phyloP scores from a whole-genome alignment of 441 rosid genomes.

The Pelargonium australe region DNA sequence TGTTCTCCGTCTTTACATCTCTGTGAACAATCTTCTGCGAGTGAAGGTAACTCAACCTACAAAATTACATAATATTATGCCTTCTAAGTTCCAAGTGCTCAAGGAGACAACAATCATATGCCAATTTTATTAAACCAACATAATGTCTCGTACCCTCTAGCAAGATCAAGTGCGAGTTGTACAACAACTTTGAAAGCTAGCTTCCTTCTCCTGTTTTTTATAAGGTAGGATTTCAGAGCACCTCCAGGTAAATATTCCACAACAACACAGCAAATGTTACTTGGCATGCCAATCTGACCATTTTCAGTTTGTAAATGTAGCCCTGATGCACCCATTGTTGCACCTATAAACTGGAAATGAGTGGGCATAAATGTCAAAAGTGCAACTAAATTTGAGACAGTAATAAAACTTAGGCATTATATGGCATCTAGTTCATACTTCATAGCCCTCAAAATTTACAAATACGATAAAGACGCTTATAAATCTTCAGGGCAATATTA shows the following conservation, averaged over 20 bases:
- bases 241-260: slow-evolving; percentile 96
- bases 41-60: slow-evolving; percentile 53
- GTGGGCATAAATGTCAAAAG: not conserved
- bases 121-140: no score
- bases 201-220: slow-evolving; percentile 80
- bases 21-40: slow-evolving; percentile 21
- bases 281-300: slow-evolving; percentile 80
- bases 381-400: slow-evolving; percentile 22
- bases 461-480: no score
- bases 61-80: slow-evolving; percentile 14
- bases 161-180: slow-evolving; percentile 91
- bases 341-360: slow-evolving; percentile 56
- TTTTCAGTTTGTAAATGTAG: slow-evolving; percentile 67
- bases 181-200: slow-evolving; percentile 83
- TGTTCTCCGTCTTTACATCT: slow-evolving; percentile 22
- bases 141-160: slow-evolving; percentile 58
- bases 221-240: slow-evolving; percentile 67
- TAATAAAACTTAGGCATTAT: no score
- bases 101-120: no score
- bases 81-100: not conserved
- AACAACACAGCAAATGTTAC: slow-evolving; percentile 83
- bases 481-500: no score
- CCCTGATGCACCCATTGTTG: slow-evolving; percentile 82
- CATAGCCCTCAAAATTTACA: no score
- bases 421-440: no score